Evolutionary conservation across 768 basidiomycete genomes (phyloP).

Genomic region (Goffeauzyma gilvescens): DNA sequence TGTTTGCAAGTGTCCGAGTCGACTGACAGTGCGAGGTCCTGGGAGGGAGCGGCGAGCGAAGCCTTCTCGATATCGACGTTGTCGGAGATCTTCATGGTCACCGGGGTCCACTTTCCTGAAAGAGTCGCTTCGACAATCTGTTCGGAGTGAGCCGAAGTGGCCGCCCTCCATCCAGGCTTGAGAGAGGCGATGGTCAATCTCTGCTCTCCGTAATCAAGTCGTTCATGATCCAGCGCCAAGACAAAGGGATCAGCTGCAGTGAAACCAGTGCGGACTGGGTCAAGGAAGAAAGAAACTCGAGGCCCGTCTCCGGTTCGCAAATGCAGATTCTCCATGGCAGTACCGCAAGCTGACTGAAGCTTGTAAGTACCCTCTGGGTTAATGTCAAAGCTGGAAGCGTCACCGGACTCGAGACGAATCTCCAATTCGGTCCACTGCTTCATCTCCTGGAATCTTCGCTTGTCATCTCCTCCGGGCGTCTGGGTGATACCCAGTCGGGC

Average conservation of each 20-base stretch:
- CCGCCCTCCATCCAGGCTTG: conserved; percentile 58
- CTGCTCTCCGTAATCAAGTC: conserved; percentile 63
- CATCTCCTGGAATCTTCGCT: conserved; percentile 47
- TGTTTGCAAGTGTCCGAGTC: conserved; percentile 48
- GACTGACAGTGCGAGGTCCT: conserved; percentile 39
- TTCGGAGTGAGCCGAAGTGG: conserved; percentile 29
- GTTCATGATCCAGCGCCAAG: conserved; percentile 57
- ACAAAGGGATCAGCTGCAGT: conserved; percentile 61
- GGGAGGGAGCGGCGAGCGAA: conserved; percentile 46
- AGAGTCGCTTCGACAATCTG: conserved; percentile 43
- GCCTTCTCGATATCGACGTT: conserved; percentile 32
- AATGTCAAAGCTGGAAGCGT: conserved; percentile 60
- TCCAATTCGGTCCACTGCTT: conserved; percentile 49
- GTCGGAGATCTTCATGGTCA: conserved; percentile 8
- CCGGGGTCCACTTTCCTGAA: conserved; percentile 43
- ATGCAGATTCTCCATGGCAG: conserved; percentile 67
- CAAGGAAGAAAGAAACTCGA: conserved; percentile 52
- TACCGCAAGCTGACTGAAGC: conserved; percentile 70
- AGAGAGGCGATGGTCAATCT: conserved; percentile 59
- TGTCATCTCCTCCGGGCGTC: conserved; percentile 13
- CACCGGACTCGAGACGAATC: too few species aligned
- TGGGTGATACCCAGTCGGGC: conserved; percentile 52
- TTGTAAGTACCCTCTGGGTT: conserved; percentile 63
- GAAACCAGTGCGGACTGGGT: conserved; percentile 62
- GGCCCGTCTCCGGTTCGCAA: conserved; percentile 41